Conservation (phyloP, 2,329 filamentous ascomycete genomes). For the Dendrostoma leiphaemia region DNA sequence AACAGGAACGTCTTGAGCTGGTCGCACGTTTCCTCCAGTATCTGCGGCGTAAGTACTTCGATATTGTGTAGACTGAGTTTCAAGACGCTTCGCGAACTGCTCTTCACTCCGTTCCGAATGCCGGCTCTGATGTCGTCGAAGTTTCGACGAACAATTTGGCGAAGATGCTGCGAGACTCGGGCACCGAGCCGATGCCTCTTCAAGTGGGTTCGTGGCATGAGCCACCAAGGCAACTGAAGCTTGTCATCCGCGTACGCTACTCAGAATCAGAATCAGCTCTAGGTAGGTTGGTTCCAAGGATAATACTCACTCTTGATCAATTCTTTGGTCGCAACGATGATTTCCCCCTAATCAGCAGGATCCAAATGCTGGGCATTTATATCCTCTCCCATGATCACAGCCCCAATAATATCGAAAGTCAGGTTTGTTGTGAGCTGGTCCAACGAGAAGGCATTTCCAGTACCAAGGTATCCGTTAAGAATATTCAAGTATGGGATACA, state of each 20-base stretch:
- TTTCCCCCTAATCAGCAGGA: background rate
- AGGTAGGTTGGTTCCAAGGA: too few relatives aligned
- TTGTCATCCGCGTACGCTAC: constrained; percentile 13
- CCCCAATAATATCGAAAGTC: constrained; percentile 37
- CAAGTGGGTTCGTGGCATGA: constrained; percentile 13
- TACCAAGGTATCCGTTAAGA: constrained; percentile 28
- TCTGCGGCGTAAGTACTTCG: constrained; percentile 22
- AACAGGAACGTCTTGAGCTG: constrained; percentile 39
- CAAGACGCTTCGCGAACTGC: constrained; percentile 28
- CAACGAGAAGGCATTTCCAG: constrained; percentile 27
- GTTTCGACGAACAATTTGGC: constrained; percentile 27
- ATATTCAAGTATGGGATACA: constrained; percentile 27
- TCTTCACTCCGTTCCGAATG: background rate
- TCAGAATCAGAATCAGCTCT: background rate
- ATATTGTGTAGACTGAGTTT: constrained; percentile 28
- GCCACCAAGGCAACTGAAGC: constrained; percentile 22
- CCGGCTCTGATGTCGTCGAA: constrained; percentile 25
- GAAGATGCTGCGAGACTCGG: constrained; percentile 10
- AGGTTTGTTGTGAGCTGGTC: constrained; percentile 29
- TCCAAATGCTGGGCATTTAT: background rate
- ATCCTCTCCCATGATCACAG: background rate
- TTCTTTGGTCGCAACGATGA: background rate
- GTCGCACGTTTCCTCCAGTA: constrained; percentile 30
- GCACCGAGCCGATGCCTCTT: constrained; percentile 15
- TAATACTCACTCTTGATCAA: background rate